Evolutionary conservation across 2,329 filamentous ascomycete genomes (phyloP).

Genomic region (Curvularia hawaiiensis): DNA sequence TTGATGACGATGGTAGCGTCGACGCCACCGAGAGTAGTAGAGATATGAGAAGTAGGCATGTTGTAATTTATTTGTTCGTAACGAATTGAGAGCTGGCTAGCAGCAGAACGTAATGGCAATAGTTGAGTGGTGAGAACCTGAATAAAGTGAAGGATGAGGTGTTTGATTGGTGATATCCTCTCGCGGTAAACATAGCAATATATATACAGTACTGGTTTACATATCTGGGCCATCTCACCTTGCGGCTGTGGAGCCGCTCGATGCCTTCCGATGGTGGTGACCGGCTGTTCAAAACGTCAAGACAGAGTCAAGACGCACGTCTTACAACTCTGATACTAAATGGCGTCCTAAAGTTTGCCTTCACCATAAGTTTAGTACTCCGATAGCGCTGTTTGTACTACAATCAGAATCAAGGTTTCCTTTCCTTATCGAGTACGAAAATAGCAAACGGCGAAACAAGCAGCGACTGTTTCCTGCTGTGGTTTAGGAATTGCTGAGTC

Average conservation of each 20-base stretch:
- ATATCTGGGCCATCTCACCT: neutral
- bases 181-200: constrained; percentile 1
- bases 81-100: constrained; percentile 6
- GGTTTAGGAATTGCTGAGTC: constrained; percentile 1
- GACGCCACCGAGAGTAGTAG: constrained; percentile 40
- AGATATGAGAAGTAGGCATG: constrained; percentile 47
- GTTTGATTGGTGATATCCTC: neutral
- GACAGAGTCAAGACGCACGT: constrained; percentile 12
- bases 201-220: constrained; percentile 7
- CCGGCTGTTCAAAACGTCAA: constrained; percentile 12
- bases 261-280: constrained; percentile 1
- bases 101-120: neutral
- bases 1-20: constrained; percentile 35
- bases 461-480: neutral
- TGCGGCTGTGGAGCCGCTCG: neutral
- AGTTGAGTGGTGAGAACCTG: neutral
- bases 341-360: neutral
- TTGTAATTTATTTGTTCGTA: constrained; percentile 14
- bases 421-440: constrained; percentile 2
- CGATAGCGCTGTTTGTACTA: constrained; percentile 8
- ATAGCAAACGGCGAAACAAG: constrained; percentile 26
- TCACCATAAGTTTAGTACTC: neutral
- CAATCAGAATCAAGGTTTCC: constrained; percentile 7
- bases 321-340: constrained; percentile 12
- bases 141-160: constrained; percentile 11